Evolutionary conservation across 106 monocot species (phyloP).

Genomic region (Acorus calamus): DNA sequence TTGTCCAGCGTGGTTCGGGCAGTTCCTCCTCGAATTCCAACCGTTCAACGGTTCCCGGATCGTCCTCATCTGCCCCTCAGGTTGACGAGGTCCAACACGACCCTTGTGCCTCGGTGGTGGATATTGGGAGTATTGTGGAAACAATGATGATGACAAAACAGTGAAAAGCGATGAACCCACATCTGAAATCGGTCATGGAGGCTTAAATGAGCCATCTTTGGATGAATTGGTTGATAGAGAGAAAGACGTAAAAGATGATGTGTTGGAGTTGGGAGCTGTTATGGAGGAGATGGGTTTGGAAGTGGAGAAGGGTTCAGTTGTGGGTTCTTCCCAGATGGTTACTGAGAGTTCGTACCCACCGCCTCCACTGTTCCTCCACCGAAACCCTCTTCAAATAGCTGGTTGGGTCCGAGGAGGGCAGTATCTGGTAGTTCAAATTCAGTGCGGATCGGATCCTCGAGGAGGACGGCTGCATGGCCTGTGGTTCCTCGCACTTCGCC

Average conservation of each 20-base stretch:
- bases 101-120: conserved; percentile 8
- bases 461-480: conserved; percentile 52
- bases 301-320: conserved; percentile 10
- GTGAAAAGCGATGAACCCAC: conserved; percentile 6
- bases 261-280: conserved; percentile 1
- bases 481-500: conserved; percentile 34
- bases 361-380: conserved; percentile 69
- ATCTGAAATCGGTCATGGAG: conserved; percentile 17
- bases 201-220: neutral
- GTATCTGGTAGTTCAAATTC: conserved; percentile 19
- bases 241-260: conserved; percentile 20
- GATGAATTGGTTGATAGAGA: conserved; percentile 20
- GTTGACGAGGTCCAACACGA: conserved; percentile 32
- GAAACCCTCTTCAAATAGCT: conserved; percentile 23
- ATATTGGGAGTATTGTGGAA: conserved; percentile 14
- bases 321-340: conserved; percentile 34
- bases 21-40: conserved; percentile 57
- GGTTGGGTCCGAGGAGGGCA: conserved; percentile 24
- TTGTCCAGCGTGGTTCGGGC: conserved; percentile 60
- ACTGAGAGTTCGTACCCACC: conserved; percentile 46
- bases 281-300: conserved; percentile 17
- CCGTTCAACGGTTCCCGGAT: conserved; percentile 23
- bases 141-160: conserved; percentile 10
- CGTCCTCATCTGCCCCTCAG: conserved; percentile 27
- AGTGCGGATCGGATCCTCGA: conserved; percentile 48